Evolutionary conservation across 108 stramenopile genomes (phyloP).

Genomic region (Cyclostephanos tholiformis): DNA sequence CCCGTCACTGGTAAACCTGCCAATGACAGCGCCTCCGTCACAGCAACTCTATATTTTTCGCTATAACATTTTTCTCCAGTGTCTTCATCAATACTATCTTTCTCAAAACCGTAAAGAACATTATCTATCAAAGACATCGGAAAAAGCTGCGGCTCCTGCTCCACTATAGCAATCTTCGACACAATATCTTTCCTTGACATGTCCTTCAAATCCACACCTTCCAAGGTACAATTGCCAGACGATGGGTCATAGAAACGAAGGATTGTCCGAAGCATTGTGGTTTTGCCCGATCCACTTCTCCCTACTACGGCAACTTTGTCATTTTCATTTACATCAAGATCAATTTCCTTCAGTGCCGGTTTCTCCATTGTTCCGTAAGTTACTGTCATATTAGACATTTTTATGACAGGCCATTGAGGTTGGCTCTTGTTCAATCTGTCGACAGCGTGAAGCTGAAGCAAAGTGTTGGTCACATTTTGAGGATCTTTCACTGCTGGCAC

Average conservation of each 20-base stretch:
- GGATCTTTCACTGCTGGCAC: conserved; percentile 75
- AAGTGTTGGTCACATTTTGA: conserved; percentile 26
- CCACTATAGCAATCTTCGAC: conserved; percentile 74
- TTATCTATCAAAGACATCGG: conserved; percentile 91
- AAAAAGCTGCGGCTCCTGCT: conserved; percentile 92
- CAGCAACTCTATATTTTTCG: conserved; percentile 54
- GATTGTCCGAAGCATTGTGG: conserved; percentile 81
- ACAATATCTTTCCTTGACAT: conserved; percentile 78
- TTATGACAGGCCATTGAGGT: conserved; percentile 50
- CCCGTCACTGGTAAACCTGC: conserved; percentile 70
- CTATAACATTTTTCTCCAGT: conserved; percentile 72
- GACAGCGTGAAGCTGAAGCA: conserved; percentile 42
- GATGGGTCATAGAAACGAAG: conserved; percentile 95
- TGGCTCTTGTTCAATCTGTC: conserved; percentile 12
- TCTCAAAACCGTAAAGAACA: conserved; percentile 86
- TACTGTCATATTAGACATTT: conserved; percentile 66
- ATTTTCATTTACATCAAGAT: conserved; percentile 81
- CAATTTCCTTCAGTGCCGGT: conserved; percentile 66
- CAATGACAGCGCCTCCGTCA: conserved; percentile 57
- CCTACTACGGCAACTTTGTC: conserved; percentile 95
- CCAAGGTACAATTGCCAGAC: conserved; percentile 70
- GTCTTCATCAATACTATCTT: conserved; percentile 67
- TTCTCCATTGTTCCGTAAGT: conserved; percentile 73
- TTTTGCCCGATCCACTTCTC: conserved; percentile 91
- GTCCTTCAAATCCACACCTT: conserved; percentile 79